These are phyloP conservation scores for Emmonsia crescens DNA, from an alignment of 2,329 filamentous ascomycete genomes.

Conservation along the genomic window DNA sequence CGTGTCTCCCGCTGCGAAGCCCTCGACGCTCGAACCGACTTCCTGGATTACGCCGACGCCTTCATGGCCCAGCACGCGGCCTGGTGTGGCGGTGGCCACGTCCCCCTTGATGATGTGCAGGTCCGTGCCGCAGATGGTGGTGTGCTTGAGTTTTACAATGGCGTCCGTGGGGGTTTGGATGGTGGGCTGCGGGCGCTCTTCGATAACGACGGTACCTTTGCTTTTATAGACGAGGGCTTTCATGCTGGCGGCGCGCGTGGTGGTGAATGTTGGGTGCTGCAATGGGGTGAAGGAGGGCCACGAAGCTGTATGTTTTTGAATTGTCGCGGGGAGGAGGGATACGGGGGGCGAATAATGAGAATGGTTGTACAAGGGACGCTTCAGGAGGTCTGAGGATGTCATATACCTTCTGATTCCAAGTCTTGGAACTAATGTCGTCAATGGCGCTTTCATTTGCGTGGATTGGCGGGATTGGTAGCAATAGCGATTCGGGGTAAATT, in stretches of 20 bases:
- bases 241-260: constrained; percentile 23
- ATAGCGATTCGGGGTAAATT: no score
- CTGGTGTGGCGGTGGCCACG: constrained; percentile 38
- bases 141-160: constrained; percentile 38
- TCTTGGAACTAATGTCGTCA: not conserved
- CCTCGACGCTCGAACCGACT: constrained; percentile 36
- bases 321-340: not conserved
- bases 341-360: not conserved
- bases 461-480: no score
- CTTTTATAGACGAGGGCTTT: constrained; percentile 39
- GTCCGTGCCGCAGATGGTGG: constrained; percentile 46
- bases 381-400: not conserved
- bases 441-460: not conserved
- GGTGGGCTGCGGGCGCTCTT: constrained; percentile 34
- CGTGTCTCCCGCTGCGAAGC: constrained; percentile 39
- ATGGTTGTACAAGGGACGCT: not conserved
- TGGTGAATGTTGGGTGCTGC: not conserved
- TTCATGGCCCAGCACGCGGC: constrained; percentile 44
- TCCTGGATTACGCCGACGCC: constrained; percentile 42
- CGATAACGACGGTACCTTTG: constrained; percentile 25
- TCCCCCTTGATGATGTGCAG: constrained; percentile 47
- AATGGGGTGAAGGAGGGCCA: not conserved
- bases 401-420: not conserved
- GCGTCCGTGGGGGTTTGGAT: constrained; percentile 38
- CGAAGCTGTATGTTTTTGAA: not conserved